Evolutionary conservation across 768 basidiomycete genomes (phyloP).

Genomic region (Leucocoprinus sp.): DNA sequence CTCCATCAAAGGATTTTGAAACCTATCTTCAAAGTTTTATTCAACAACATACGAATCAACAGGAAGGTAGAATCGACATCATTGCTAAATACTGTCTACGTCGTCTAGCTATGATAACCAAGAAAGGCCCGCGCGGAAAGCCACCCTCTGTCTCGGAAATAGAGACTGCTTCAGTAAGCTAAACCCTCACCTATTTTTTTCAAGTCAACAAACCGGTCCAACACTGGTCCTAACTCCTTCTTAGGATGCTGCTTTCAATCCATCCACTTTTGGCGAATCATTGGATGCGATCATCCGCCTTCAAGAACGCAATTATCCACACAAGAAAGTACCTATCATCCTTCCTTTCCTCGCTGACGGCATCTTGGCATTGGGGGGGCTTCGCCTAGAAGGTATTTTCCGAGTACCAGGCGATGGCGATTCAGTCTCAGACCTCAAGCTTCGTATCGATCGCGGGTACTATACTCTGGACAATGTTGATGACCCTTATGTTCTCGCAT

Average conservation of each 20-base stretch:
- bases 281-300: conserved; percentile 76
- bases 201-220: not conserved
- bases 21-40: conserved; percentile 78
- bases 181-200: not conserved
- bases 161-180: conserved; percentile 75
- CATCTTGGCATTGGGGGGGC: conserved; percentile 82
- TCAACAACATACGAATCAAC: conserved; percentile 52
- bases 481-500: conserved; percentile 85
- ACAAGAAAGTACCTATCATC: conserved; percentile 83
- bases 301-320: conserved; percentile 81
- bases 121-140: conserved; percentile 83
- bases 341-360: conserved; percentile 91
- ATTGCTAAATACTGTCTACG: conserved; percentile 90
- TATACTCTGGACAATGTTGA: conserved; percentile 86
- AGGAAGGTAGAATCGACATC: conserved; percentile 73
- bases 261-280: conserved; percentile 89
- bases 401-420: conserved; percentile 89
- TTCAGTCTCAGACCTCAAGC: conserved; percentile 78
- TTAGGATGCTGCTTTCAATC: conserved; percentile 89
- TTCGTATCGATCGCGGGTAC: conserved; percentile 85
- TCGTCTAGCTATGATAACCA: conserved; percentile 65
- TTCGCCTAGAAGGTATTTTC: conserved; percentile 85
- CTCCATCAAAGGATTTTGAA: conserved; percentile 90
- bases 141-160: conserved; percentile 79
- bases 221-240: conserved; percentile 5